Evolutionary conservation across 441 rosid species (phyloP), one percentile per base, ranked within the genome.

Genomic region (Capsella rubella): DNA sequence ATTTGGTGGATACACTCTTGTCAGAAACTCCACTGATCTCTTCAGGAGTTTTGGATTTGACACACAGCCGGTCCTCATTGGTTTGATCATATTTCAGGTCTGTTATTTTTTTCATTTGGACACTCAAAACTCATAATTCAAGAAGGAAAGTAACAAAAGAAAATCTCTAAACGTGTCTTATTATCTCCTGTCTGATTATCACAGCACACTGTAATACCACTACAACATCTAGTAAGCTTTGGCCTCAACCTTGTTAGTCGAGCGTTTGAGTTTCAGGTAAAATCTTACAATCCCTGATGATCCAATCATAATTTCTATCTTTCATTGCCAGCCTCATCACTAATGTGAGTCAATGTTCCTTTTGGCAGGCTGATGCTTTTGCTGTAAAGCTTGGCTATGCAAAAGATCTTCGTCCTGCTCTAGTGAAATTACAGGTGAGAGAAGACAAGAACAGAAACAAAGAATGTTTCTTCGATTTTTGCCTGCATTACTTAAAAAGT

Each of bases 1-100:
- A 73, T 95, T 92, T 72, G 98, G 99, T 79, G 99, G 97, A 74
- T 95, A 92, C 79, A 88, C 99, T 54, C 97, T 95, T 74, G 99
- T 95, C 75, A 89, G 98, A 84, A 95, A 92, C 82, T 92, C 99
- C 25, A 82, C 82, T 49, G 99, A 90, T 80, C 96, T 95, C 76
- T 92, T 92, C 78, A 83, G 74, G 76, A 95, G 98, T 82, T 95
- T 95, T 85, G 98, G 99, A 64, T 95, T 95, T 79, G 95, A 91
- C 73, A 81, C 97, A 5, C 99, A 95, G 71, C 99, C 99, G 40
- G 98, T 95, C 43, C 90, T 95, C 78, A 92, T 95, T 63, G 99
- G 99, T 73, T 87, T 92, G 76, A 92, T 95, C 80, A 89, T 92
- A 71, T 95, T 91, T 80, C 98, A 95, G 99, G 99, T 95, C 83